phyloP scores from a whole-genome alignment of 78 protist species.

The Andalucia godoyi region DNA sequence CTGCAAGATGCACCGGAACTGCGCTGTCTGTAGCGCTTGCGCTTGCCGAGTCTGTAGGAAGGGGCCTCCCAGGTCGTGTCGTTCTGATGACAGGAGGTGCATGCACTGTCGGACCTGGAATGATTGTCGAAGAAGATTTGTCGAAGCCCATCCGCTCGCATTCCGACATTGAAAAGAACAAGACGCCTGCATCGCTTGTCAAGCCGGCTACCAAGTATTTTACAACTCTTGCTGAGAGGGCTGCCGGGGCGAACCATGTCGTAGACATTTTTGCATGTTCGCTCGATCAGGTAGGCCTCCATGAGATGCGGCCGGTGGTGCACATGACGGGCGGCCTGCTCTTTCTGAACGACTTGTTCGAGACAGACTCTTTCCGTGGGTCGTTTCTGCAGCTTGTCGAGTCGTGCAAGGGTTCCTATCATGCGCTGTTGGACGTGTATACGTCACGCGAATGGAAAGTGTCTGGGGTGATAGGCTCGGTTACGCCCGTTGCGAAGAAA shows the following conservation, averaged over 20 bases:
- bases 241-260: slow-evolving; percentile 50
- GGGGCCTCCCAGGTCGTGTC: slow-evolving; percentile 68
- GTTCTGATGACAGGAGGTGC: slow-evolving; percentile 88
- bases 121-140: slow-evolving; percentile 19
- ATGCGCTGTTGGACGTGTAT: slow-evolving; percentile 59
- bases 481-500: slow-evolving; percentile 16
- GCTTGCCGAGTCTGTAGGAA: slow-evolving; percentile 41
- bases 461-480: slow-evolving; percentile 78
- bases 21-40: slow-evolving; percentile 85
- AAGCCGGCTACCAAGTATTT: slow-evolving; percentile 6
- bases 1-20: slow-evolving; percentile 77
- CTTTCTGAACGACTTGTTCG: slow-evolving; percentile 76
- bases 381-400: slow-evolving; percentile 18
- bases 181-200: background rate
- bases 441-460: slow-evolving; percentile 55
- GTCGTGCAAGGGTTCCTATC: too few relatives aligned
- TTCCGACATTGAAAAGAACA: slow-evolving; percentile 65
- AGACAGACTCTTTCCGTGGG: slow-evolving; percentile 58
- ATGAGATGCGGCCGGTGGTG: slow-evolving; percentile 62
- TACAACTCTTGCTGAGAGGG: slow-evolving; percentile 41
- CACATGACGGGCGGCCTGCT: slow-evolving; percentile 62
- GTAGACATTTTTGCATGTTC: slow-evolving; percentile 70
- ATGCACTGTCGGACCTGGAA: slow-evolving; percentile 87
- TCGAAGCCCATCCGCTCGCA: slow-evolving; percentile 77
- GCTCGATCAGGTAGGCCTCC: slow-evolving; percentile 81